Percentiles rank a stretch among this genome's conserved stretches.
phyloP scores from a whole-genome alignment of 2,329 filamentous ascomycete species.

The Rhinocladiella mackenziei region DNA sequence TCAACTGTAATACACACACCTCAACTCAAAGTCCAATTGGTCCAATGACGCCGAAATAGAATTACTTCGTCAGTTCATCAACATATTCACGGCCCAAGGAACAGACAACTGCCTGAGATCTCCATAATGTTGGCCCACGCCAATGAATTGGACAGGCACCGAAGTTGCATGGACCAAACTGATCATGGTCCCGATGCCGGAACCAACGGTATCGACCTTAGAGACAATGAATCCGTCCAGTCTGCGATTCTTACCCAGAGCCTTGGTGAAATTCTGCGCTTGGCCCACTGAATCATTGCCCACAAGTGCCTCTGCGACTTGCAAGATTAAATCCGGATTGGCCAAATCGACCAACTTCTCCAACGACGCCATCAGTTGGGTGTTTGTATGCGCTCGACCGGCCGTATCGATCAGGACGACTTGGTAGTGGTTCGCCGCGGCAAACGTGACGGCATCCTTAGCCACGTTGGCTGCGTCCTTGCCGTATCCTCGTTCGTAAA shows the following conservation, averaged over 20 bases:
- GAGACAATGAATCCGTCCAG: constrained; percentile 97
- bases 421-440: constrained; percentile 71
- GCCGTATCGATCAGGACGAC: constrained; percentile 97
- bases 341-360: constrained; percentile 98
- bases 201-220: constrained; percentile 98
- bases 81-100: constrained; percentile 57
- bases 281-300: constrained; percentile 94
- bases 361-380: constrained; percentile 89
- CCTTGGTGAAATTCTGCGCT: constrained; percentile 91
- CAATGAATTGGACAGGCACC: constrained; percentile 91
- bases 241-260: constrained; percentile 74
- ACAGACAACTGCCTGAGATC: constrained; percentile 62
- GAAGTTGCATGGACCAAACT: constrained; percentile 97
- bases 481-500: constrained; percentile 96
- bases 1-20: too few relatives aligned
- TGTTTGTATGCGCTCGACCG: constrained; percentile 89
- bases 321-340: constrained; percentile 95
- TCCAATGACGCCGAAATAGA: too few relatives aligned
- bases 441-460: constrained; percentile 84
- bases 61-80: constrained; percentile 17
- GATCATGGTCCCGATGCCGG: constrained; percentile 94
- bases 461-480: constrained; percentile 96
- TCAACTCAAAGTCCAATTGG: too few relatives aligned
- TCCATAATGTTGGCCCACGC: constrained; percentile 64
- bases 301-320: constrained; percentile 91